These are phyloP conservation scores for Cyberlindnera petersonii DNA, from an alignment of 805 yeast genomes.

Conservation along the genomic window DNA sequence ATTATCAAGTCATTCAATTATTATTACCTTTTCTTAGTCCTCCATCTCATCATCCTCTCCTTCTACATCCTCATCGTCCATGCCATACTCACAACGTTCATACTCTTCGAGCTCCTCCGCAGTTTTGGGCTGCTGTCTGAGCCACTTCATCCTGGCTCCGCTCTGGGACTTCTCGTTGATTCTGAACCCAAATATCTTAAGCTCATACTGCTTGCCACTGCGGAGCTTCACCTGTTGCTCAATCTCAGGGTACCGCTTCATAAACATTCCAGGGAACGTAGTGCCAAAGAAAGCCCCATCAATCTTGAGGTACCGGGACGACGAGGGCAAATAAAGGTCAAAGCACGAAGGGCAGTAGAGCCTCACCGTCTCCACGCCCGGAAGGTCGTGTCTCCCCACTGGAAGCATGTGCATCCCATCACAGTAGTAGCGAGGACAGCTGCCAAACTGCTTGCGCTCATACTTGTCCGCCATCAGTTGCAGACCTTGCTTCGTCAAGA, in stretches of 20 bases:
- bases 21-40: conserved; percentile 15
- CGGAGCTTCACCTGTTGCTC: conserved; percentile 66
- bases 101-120: conserved; percentile 59
- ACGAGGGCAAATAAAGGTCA: conserved; percentile 84
- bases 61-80: conserved; percentile 31
- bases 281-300: conserved; percentile 99
- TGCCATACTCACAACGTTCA: conserved; percentile 57
- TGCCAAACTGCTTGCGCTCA: conserved; percentile 84
- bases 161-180: conserved; percentile 67
- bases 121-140: conserved; percentile 70
- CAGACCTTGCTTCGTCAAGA: conserved; percentile 83
- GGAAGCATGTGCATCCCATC: conserved; percentile 89
- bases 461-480: conserved; percentile 92
- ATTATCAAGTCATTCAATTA: too few relatives aligned
- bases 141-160: conserved; percentile 97
- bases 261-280: conserved; percentile 87
- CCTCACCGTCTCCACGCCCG: conserved; percentile 89
- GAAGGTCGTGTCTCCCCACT: conserved; percentile 84
- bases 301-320: conserved; percentile 79
- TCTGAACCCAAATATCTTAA: conserved; percentile 84
- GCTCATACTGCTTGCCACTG: conserved; percentile 47
- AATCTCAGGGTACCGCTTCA: conserved; percentile 88
- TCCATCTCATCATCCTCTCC: conserved; percentile 16
- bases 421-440: conserved; percentile 86
- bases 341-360: conserved; percentile 92